Base-by-base conservation (phyloP, 345 rosid genomes). In the Diplotaxis tenuifolia region DNA sequence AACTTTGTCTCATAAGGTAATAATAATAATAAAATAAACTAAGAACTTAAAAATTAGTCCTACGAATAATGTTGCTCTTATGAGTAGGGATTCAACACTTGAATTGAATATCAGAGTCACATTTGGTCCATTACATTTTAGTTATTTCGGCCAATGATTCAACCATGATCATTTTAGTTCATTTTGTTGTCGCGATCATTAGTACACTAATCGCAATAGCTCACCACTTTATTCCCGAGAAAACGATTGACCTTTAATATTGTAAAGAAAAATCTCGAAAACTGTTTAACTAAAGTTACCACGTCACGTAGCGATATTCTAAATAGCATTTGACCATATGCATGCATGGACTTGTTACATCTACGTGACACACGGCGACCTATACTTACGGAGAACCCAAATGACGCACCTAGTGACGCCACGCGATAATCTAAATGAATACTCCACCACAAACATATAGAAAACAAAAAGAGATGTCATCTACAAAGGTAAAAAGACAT, bases 321-420 rank as follows among this genome's bases (percentile, higher is more conserved):
- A 16, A 65, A 47, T 16, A 16, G 19, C 18, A 40, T 55, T 65
- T 73, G 34, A 56, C 58, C 50, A 18, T 40, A 40, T 27, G 56
- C 58, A 64, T 72, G 11, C 56, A 38, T 20, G 10, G 49, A 40
- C 49, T 5, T 40, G 14, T 40, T 40, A 14, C 49, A 40, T 40
- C 49, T 25, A 36, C 23, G 59, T 12, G 15, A 23, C 18, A 23
- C 32, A 55, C 16, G n/a, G 31, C 16, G 38, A 47, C 19, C 6
- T 21, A 53, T 10, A 38, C 22, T 52, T 52, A 19, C 29, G 19
- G 5, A 62, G 34, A 68, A 53, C 34, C 29, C 69, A 25, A 75
- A 53, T 68, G 79, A 75, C 65, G 69, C 59, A 40, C 36, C 21
- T 53, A 75, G 62, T 75, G 79, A 75, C 70, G 65, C 21, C 50